These are phyloP conservation scores for Plicaturopsis crispa DNA, from an alignment of 768 basidiomycete species.

Conservation along the genomic window DNA sequence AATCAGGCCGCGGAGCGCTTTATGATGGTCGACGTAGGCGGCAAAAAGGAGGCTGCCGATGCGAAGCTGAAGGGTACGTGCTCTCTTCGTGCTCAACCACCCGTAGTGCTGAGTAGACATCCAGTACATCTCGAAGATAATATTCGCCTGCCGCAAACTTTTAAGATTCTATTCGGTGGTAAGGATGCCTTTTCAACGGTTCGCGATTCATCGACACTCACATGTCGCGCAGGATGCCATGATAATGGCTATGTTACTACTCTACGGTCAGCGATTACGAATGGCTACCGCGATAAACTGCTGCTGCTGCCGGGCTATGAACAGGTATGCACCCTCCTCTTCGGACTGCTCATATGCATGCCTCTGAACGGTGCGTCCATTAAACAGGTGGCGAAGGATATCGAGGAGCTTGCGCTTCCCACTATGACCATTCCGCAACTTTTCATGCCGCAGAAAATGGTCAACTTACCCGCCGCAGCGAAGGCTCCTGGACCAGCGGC, in stretches of 20 bases:
- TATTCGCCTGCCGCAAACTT: conserved; percentile 50
- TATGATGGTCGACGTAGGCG: conserved; percentile 63
- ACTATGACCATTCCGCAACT: conserved; percentile 46
- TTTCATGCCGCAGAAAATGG: conserved; percentile 53
- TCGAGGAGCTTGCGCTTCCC: conserved; percentile 50
- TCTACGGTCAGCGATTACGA: conserved; percentile 57
- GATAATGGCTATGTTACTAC: conserved; percentile 65
- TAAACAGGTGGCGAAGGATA: conserved; percentile 34
- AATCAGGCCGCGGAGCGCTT: conserved; percentile 65
- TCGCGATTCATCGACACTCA: conserved; percentile 1
- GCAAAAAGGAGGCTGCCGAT: conserved; percentile 68
- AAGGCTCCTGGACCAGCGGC: too few relatives aligned
- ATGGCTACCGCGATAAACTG: conserved; percentile 57
- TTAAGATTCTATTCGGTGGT: conserved; percentile 66
- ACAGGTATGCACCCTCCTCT: too few relatives aligned
- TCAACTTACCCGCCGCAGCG: conserved; percentile 13
- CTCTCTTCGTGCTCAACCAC: not conserved
- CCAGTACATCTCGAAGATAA: conserved; percentile 32
- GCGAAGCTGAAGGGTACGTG: conserved; percentile 63
- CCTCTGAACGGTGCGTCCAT: too few relatives aligned
- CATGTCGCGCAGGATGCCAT: conserved; percentile 45
- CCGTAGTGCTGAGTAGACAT: conserved; percentile 8
- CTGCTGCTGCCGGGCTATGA: conserved; percentile 57
- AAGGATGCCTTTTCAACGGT: conserved; percentile 8
- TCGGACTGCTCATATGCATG: too few relatives aligned